These are phyloP conservation scores for Lunularia cruciata DNA, from an alignment of 225 moss, liverwort and hornwort genomes.

Conservation along the genomic window DNA sequence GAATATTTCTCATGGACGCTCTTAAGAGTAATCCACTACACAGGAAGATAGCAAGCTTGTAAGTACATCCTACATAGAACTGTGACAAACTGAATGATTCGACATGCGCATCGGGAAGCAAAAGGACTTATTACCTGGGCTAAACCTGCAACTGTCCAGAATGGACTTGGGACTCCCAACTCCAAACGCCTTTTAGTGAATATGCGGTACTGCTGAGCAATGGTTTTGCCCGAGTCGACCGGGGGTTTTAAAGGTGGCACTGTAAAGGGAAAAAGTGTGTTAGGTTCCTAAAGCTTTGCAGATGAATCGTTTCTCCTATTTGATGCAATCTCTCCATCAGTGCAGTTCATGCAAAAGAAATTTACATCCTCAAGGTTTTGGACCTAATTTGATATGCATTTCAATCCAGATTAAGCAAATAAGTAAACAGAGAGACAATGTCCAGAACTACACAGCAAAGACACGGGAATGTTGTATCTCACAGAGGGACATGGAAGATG, in stretches of 20 bases:
- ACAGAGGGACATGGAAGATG: slow-evolving; percentile 50
- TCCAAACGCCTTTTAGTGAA: slow-evolving; percentile 85
- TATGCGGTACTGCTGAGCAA: slow-evolving; percentile 72
- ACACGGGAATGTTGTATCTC: slow-evolving; percentile 28
- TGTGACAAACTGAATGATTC: no score
- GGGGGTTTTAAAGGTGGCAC: slow-evolving; percentile 85
- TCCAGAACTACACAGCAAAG: neutral
- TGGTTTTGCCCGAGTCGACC: slow-evolving; percentile 64
- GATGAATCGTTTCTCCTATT: neutral
- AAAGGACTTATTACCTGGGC: slow-evolving; percentile 60
- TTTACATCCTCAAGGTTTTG: no score
- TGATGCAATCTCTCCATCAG: no score
- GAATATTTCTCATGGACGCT: no score
- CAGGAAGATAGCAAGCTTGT: no score
- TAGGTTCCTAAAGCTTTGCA: no score
- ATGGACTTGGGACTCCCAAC: slow-evolving; percentile 87
- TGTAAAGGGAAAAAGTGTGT: slow-evolving; percentile 37
- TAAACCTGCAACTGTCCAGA: slow-evolving; percentile 82
- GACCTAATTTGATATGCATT: no score
- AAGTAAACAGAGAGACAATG: neutral
- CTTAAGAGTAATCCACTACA: no score
- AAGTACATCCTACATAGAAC: no score
- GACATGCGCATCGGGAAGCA: no score
- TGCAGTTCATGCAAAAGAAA: no score
- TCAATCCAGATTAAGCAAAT: neutral